Percentiles rank a stretch among this genome's conserved stretches.
These are phyloP conservation scores for Quercus tomentella DNA, from an alignment of 331 rosid genomes.

Conservation along the genomic window DNA sequence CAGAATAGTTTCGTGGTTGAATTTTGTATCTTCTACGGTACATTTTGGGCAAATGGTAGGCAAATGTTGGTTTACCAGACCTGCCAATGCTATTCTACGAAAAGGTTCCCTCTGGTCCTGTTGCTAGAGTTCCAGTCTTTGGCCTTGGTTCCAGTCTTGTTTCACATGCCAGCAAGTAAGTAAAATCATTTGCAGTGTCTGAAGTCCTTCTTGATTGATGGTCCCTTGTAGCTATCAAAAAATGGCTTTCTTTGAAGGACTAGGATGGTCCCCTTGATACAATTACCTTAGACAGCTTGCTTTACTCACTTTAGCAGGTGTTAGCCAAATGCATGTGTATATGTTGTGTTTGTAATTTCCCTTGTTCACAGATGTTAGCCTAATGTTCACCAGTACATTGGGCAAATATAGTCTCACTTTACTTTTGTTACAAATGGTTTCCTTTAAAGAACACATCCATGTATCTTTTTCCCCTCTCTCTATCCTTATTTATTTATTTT, in stretches of 20 bases:
- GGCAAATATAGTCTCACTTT: not conserved
- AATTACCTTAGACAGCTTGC: too few relatives aligned
- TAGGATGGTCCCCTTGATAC: too few relatives aligned
- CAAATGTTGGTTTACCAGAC: not conserved
- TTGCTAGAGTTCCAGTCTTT: too few relatives aligned
- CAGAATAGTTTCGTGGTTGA: not conserved
- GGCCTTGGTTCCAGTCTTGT: too few relatives aligned
- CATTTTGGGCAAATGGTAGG: not conserved
- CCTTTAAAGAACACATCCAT: not conserved
- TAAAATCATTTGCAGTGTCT: too few relatives aligned
- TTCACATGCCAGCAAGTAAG: too few relatives aligned
- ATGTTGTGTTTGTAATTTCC: not conserved
- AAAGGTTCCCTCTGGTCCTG: not conserved
- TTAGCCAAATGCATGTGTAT: not conserved
- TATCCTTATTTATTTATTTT: not conserved
- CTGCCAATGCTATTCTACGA: not conserved
- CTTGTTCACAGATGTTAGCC: not conserved
- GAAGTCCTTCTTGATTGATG: too few relatives aligned
- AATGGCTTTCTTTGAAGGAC: too few relatives aligned
- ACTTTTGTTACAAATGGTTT: not conserved
- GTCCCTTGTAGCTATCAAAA: too few relatives aligned
- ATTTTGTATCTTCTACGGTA: not conserved
- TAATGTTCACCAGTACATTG: not conserved
- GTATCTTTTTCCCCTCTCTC: slow-evolving; percentile 4
- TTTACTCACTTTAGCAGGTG: not conserved